Evolutionary conservation across 495 filamentous ascomycete genomes (phyloP).

Genomic region (Penicillium turbatum): DNA sequence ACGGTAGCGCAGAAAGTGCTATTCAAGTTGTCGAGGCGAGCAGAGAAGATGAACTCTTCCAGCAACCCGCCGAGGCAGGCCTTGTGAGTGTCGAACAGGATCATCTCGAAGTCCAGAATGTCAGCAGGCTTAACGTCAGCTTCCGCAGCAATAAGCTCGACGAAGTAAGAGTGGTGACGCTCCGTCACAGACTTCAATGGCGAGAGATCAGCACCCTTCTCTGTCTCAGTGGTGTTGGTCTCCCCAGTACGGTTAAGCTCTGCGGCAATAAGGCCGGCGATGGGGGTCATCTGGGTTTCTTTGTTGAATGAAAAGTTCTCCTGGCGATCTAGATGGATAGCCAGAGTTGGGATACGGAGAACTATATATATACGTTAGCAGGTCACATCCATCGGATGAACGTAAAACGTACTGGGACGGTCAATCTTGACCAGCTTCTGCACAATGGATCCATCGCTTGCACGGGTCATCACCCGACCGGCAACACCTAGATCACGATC

Average conservation of each 20-base stretch:
- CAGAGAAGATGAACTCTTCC: slow-evolving; percentile 91
- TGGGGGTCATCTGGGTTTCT: slow-evolving; percentile 91
- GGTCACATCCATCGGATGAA: background rate
- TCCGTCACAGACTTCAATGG: slow-evolving; percentile 73
- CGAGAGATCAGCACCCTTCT: slow-evolving; percentile 47
- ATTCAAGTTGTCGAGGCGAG: slow-evolving; percentile 87
- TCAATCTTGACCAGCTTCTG: slow-evolving; percentile 90
- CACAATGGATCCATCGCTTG: slow-evolving; percentile 65
- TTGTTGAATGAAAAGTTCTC: slow-evolving; percentile 90
- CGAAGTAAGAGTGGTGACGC: slow-evolving; percentile 82
- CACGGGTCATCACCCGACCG: slow-evolving; percentile 78
- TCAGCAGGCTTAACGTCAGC: slow-evolving; percentile 62
- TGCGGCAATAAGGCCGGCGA: slow-evolving; percentile 78
- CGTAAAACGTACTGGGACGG: slow-evolving; percentile 58
- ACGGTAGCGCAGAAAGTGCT: slow-evolving; percentile 88
- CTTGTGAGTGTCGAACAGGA: slow-evolving; percentile 93
- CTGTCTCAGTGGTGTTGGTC: slow-evolving; percentile 28
- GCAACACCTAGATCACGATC: slow-evolving; percentile 92
- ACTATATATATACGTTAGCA: slow-evolving; percentile 41
- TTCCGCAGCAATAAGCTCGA: slow-evolving; percentile 81
- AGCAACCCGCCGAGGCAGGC: slow-evolving; percentile 83
- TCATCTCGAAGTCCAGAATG: slow-evolving; percentile 89
- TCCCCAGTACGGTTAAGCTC: slow-evolving; percentile 74
- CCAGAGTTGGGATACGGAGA: slow-evolving; percentile 84
- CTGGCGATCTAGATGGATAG: slow-evolving; percentile 86